Base-by-base conservation (phyloP, 345 rosid species). In the Dimocarpus longan region DNA sequence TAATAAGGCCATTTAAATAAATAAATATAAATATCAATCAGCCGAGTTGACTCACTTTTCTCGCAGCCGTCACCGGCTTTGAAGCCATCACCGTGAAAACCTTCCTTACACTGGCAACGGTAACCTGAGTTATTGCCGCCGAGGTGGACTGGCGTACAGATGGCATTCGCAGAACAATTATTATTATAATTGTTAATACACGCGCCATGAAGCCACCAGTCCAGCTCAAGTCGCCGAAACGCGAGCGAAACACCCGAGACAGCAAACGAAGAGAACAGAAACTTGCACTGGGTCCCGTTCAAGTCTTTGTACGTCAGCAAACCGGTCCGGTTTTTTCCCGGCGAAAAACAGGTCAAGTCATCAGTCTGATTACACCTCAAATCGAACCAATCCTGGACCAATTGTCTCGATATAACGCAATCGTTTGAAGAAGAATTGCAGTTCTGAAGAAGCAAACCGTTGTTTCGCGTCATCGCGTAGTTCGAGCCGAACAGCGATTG, bases 71-170 rank as follows among this genome's bases (percentile, higher is more conserved):
- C 12, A 40, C 91, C 91, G 52, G 18, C 28, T 26, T 0, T 19
- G 80, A 82, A 94, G 50, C 97, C 98, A 28, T 94, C 95, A 13
- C 97, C 97, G 22, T 28, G 54, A 74, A 83, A 80, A 65, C 92
- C 93, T 2, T 81, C 84, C 0, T 0, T 28, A 81, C 99, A 96
- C 32, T n/a, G 66, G 80, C 99, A 96, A 67, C 86, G 85, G 66
- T n/a, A 11, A 56, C 92, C 98, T 0, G 0, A 2, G 6, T 3
- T 24, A 16, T 89, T 79, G 57, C 40, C 8, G 19, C 74, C 37
- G 8, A 77, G 75, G 13, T 0, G 40, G 50, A 89, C 84, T 0
- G 0, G 0, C 15, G 0, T 21, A 56, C 92, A 85, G 0, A n/a
- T 40, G 5, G 91, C 94, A 12, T 87, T 70, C 3, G 0, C 8